A percentile compares a stretch with the other conserved stretches of the same genome.
Evolutionary conservation across 1,284 basidiomycete genomes (phyloP).

Genomic region (Pyrrhoderma lamaoense): DNA sequence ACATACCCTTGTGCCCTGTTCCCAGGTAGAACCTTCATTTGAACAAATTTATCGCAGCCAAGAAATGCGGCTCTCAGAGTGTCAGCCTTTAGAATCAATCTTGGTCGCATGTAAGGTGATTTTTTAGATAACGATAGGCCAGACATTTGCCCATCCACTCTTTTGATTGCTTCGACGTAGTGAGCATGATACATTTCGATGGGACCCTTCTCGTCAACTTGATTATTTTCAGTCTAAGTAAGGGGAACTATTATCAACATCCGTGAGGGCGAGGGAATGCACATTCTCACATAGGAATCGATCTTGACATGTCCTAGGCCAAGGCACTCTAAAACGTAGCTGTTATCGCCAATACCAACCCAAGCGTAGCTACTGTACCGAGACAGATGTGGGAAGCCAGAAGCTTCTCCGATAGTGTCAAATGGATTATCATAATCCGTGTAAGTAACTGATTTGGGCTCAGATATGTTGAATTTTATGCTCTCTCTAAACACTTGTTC

Average conservation of each 20-base stretch:
- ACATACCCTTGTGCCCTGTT: conserved; percentile 40
- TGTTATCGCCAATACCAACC: conserved; percentile 74
- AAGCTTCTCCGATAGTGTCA: conserved; percentile 44
- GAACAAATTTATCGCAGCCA: conserved; percentile 63
- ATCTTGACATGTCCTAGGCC: conserved; percentile 72
- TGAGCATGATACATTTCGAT: conserved; percentile 40
- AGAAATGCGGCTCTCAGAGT: conserved; percentile 51
- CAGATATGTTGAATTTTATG: conserved; percentile 35
- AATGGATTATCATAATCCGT: conserved; percentile 80
- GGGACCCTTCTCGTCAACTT: too few relatives aligned
- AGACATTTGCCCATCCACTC: too few relatives aligned
- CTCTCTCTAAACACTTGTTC: neutral
- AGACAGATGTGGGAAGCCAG: conserved; percentile 47
- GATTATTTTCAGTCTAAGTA: too few relatives aligned
- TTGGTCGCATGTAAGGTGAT: conserved; percentile 48
- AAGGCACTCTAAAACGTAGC: conserved; percentile 76
- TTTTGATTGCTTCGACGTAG: conserved; percentile 49
- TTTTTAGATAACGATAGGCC: conserved; percentile 38
- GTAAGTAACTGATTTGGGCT: conserved; percentile 66
- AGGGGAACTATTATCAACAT: too few relatives aligned
- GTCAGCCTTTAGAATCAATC: conserved; percentile 46
- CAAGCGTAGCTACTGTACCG: conserved; percentile 54
- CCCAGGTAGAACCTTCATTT: conserved; percentile 45
- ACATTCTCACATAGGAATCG: conserved; percentile 31
- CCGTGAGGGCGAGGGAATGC: too few relatives aligned